Evolutionary conservation across 1,284 basidiomycete genomes (phyloP), one percentile per base, ranked within the genome.

Genomic region (Pisolithus thermaeus): DNA sequence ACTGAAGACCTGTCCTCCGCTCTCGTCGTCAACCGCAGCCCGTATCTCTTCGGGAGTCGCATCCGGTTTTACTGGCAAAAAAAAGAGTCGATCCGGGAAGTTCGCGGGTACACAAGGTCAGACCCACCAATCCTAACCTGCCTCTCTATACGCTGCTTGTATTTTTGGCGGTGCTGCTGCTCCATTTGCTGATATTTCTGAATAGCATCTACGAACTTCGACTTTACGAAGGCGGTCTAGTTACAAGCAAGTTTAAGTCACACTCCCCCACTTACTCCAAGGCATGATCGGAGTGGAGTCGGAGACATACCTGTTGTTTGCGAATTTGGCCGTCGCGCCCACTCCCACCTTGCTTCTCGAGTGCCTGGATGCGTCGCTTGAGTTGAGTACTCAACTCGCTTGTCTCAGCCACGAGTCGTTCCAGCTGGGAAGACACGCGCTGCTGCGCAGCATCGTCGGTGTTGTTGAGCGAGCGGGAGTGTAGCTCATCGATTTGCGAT

Each of bases 131-230:
- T 99, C 73, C 87, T 92, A 77, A 89, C 96, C 73, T 99, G 97
- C 57, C 97, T 82, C 73, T 96, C 95, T 75, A 96, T 85, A 43
- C 94, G 80, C 68, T 95, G 91, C 72, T 92, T 92, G 72, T 97
- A 94, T 74, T 92, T 95, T 59, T 87, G 80, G 53, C 96, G 85
- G 69, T 90, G 92, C 65, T 92, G 86, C 70, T 94, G 89, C 73
- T 99, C 97, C 23, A 97, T 92, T 39, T 83, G 81, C 72, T 97
- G 93, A 64, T 90, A 91, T 58, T 76, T 82, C 70, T 91, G 87
- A 56, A 91, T 89, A n/a, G 87, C 87, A 58, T 90, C 87, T 48
- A 90, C 79, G 64, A 91, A 91, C 68, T 90, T 91, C 49, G 82
- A 79, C 70, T 89, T 90, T 56, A 91, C 80, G 30, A 90, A 68